Evolutionary conservation across 257 asterid genomes (phyloP), one percentile per base, ranked within the genome.

Genomic region (Henckelia pumila): DNA sequence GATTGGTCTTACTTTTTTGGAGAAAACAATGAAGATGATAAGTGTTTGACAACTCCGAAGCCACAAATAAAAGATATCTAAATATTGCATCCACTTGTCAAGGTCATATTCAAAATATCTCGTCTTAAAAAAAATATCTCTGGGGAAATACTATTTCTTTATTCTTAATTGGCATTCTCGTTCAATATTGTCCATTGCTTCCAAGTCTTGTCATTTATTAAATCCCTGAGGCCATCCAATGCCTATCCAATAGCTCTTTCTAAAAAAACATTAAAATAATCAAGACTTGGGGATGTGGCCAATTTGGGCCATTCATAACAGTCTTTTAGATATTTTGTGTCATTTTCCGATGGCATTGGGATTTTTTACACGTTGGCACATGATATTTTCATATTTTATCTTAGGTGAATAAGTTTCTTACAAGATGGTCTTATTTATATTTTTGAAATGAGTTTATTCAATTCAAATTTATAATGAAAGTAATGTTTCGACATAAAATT

Each of bases 71-170:
- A 73, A 71, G 52, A 40, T 44, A 1, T 16, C 20, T 13, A 17
- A 35, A n/a, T 32, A 80, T 21, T 3, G 29, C 19, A 3, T 70
- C 92, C 91, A 84, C 91, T 88, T 87, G 95, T 80, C 84, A 1
- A 14, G 1, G 2, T 78, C 28, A 24, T 71, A 72, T 78, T 89
- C 97, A 80, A 88, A 89, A 88, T 86, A 88, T 90, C 97, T 89
- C 2, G 11, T 26, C 74, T 23, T 5, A n/a, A 28, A 62, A 28
- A 6, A 76, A 79, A 79, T 67, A 76, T 75, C 78, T 77, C 1
- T 26, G 20, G 11, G 2, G 23, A 63, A 66, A 49, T 56, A 26
- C 25, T 59, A 64, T 24, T 16, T 32, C 25, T 59, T 67, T 66
- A 65, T 74, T 64, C 53, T 9, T 11, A 25, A 60, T 65, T 73